phyloP scores from a whole-genome alignment of 768 basidiomycete genomes.

The Gymnopilus junonius region DNA sequence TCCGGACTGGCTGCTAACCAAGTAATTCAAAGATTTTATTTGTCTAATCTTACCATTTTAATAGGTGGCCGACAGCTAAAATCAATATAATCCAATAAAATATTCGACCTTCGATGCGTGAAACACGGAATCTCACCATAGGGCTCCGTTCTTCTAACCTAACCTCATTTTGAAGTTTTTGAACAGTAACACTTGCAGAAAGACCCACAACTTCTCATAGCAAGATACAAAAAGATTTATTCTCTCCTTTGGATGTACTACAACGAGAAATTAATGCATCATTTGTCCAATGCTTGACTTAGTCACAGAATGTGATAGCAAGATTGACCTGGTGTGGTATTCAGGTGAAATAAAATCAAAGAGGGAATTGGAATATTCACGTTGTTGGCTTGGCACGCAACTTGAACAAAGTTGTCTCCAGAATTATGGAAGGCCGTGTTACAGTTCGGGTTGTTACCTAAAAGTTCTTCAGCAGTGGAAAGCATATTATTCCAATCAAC shows the following conservation, averaged over 20 bases:
- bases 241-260: not conserved
- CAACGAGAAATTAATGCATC: not conserved
- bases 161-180: too few relatives aligned
- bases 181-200: too few relatives aligned
- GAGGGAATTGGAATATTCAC: conserved; percentile 25
- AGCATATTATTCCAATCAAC: conserved; percentile 9
- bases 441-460: conserved; percentile 41
- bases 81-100: too few relatives aligned
- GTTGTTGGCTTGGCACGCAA: conserved; percentile 39
- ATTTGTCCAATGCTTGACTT: too few relatives aligned
- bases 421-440: conserved; percentile 40
- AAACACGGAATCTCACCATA: too few relatives aligned
- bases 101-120: too few relatives aligned
- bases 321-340: conserved; percentile 33
- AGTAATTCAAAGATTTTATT: too few relatives aligned
- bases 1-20: too few relatives aligned
- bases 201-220: not conserved
- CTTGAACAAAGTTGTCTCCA: conserved; percentile 40
- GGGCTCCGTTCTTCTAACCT: too few relatives aligned
- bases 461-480: not conserved
- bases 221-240: not conserved
- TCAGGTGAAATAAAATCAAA: not conserved
- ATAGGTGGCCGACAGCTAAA: too few relatives aligned
- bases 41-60: too few relatives aligned
- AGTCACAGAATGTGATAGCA: conserved; percentile 38